Conservation (phyloP, 495 filamentous ascomycete genomes). For the Aspergillus cavernicola region DNA sequence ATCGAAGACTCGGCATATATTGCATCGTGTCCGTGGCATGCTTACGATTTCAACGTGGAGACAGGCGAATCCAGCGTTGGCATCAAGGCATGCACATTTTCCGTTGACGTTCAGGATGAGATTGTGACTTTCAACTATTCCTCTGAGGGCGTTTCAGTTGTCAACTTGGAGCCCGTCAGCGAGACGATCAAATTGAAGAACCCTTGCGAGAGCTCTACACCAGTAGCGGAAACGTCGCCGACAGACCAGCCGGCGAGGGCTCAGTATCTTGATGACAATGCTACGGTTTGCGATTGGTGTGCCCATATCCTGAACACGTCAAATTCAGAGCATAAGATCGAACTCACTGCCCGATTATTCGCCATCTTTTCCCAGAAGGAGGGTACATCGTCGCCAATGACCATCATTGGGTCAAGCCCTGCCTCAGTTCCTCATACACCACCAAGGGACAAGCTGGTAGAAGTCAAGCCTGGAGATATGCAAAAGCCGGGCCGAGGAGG, state of each 20-base stretch:
- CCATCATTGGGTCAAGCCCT: slow-evolving; percentile 36
- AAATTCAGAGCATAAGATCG: slow-evolving; percentile 51
- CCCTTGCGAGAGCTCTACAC: neutral
- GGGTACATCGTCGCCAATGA: slow-evolving; percentile 39
- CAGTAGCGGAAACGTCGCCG: neutral
- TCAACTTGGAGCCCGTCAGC: slow-evolving; percentile 43
- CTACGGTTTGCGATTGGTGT: slow-evolving; percentile 50
- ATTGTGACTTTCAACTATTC: slow-evolving; percentile 33
- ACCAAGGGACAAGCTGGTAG: slow-evolving; percentile 41
- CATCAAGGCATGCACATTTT: slow-evolving; percentile 51
- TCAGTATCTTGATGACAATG: slow-evolving; percentile 40
- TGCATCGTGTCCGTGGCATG: slow-evolving; percentile 54
- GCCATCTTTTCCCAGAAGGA: slow-evolving; percentile 41
- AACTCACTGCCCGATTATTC: slow-evolving; percentile 48
- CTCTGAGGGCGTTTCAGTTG: slow-evolving; percentile 19
- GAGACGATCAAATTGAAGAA: slow-evolving; percentile 49
- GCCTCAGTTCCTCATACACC: slow-evolving; percentile 40
- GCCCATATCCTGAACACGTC: slow-evolving; percentile 48
- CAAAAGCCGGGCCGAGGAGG: slow-evolving; percentile 43
- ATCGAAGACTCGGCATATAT: slow-evolving; percentile 53
- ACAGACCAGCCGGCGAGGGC: slow-evolving; percentile 9
- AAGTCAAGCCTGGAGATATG: slow-evolving; percentile 41
- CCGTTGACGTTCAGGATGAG: slow-evolving; percentile 39
- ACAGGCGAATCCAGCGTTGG: slow-evolving; percentile 53
- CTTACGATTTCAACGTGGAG: slow-evolving; percentile 55